A percentile compares a stretch with the other conserved stretches of the same genome.
These are phyloP conservation scores for Fusarium acutatum DNA, from an alignment of 2,329 filamentous ascomycete species.

Conservation along the genomic window DNA sequence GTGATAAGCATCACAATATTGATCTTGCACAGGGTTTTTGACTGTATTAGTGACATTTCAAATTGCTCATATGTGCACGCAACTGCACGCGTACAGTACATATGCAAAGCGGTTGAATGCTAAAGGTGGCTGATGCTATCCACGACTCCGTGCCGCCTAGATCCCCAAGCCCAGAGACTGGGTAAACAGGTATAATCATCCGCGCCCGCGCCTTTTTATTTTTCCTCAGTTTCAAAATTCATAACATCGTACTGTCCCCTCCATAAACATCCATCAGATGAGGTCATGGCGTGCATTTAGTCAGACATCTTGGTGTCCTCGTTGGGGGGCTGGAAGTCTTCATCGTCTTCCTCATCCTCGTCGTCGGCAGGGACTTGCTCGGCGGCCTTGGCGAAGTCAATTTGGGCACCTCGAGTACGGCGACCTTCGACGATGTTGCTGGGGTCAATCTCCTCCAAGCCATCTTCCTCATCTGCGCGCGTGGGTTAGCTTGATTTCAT, in stretches of 20 bases:
- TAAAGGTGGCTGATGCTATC: slow-evolving; percentile 27
- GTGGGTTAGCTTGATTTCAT: slow-evolving; percentile 40
- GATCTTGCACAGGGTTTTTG: background rate
- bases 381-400: slow-evolving; percentile 92
- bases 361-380: slow-evolving; percentile 78
- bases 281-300: slow-evolving; percentile 30
- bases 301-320: slow-evolving; percentile 74
- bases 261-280: background rate
- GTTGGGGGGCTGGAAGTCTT: slow-evolving; percentile 67
- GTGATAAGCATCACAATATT: background rate
- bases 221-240: slow-evolving; percentile 31
- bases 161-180: slow-evolving; percentile 16
- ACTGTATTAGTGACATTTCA: slow-evolving; percentile 21
- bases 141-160: slow-evolving; percentile 31
- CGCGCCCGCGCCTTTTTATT: slow-evolving; percentile 25
- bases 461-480: slow-evolving; percentile 72
- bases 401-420: slow-evolving; percentile 90
- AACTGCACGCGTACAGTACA: slow-evolving; percentile 11
- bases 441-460: slow-evolving; percentile 89
- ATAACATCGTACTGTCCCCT: slow-evolving; percentile 32
- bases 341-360: slow-evolving; percentile 83
- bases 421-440: slow-evolving; percentile 84
- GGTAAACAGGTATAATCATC: slow-evolving; percentile 33
- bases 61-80: slow-evolving; percentile 22
- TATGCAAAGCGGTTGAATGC: slow-evolving; percentile 35